Evolutionary conservation across 2,329 filamentous ascomycete species (phyloP), one percentile per base, ranked within the genome.

Genomic region (Xylaria arbuscula): DNA sequence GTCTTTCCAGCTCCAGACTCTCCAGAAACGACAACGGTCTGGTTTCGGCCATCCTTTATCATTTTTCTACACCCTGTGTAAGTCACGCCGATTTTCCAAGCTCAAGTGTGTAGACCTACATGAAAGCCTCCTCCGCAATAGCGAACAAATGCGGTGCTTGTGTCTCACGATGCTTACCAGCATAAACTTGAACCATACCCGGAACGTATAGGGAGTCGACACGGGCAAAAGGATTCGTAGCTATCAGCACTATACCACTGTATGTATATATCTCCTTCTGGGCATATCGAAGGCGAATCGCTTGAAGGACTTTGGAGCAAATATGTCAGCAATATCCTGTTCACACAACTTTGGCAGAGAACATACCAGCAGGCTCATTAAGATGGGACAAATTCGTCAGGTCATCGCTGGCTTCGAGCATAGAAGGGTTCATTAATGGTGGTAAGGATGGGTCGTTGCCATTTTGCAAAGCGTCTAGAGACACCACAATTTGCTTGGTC

Each of bases 211-310:
- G 89, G 50, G 96, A 99, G 81, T 99, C 96, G 74, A 99, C 94
- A 73, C 96, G 89, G 62, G 97, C 96, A 78, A 99, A 99, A 24
- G 96, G 96, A 83, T 99, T 99, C 72, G 96, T 97, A 71, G 96
- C 96, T 84, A 99, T 99, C 75, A 99, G 87, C 73, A 99, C 96
- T 78, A 99, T 98, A 79, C 96, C 96, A 80, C 93, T 97, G 85
- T 99, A 99, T 78, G 96, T 99, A 86, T 99, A 99, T 77, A 99
- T 99, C 81, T 99, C 96, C 83, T 98, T 98, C 81, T 99, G 96
- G 72, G 93, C 88, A 84, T 99, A 99, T 80, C 96, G 93, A 79
- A 99, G 88, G 80, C 94, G 94, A 81, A 99, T 99, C 64, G 96
- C 96, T 86, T 99, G 96, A 72, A 99, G 85, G 70, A 99, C 97